A percentile compares a stretch with the other conserved stretches of the same genome.
phyloP scores from a whole-genome alignment of 345 rosid genomes.

The Kandelia obovata region DNA sequence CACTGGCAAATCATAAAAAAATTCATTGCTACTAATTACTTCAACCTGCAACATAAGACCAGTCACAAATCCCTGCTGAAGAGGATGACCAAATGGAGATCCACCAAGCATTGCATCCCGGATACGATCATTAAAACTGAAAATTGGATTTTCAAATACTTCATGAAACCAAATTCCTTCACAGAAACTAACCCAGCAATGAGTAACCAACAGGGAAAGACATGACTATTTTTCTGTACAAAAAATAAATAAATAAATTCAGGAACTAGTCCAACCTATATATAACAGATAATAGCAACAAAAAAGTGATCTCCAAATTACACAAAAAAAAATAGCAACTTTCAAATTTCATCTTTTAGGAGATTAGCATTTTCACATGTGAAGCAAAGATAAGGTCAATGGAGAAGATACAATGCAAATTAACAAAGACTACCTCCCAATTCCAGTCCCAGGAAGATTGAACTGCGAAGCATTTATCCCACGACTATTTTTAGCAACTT shows the following conservation, averaged over 20 bases:
- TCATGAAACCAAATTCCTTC: conserved; percentile 6
- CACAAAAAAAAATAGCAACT: too few relatives aligned
- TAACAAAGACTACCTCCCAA: conserved; percentile 63
- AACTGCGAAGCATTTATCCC: conserved; percentile 85
- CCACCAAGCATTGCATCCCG: conserved; percentile 98
- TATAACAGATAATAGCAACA: not conserved
- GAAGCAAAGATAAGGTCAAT: not conserved
- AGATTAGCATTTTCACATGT: not conserved
- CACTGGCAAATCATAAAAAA: not conserved
- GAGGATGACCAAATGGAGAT: conserved; percentile 96
- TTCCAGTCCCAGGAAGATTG: conserved; percentile 74
- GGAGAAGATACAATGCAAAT: conserved; percentile 1
- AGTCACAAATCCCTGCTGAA: conserved; percentile 92
- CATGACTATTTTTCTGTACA: not conserved
- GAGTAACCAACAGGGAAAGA: not conserved
- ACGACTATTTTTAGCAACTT: conserved; percentile 91
- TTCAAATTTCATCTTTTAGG: not conserved
- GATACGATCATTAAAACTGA: conserved; percentile 92
- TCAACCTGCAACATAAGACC: conserved; percentile 80
- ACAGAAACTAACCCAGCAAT: not conserved
- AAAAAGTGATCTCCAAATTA: too few relatives aligned
- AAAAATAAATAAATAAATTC: conserved; percentile 1
- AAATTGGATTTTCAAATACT: conserved; percentile 23
- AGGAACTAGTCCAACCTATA: not conserved
- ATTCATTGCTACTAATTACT: not conserved